Evolutionary conservation across 1,284 basidiomycete genomes (phyloP).

Genomic region (Naganishia liquefaciens): DNA sequence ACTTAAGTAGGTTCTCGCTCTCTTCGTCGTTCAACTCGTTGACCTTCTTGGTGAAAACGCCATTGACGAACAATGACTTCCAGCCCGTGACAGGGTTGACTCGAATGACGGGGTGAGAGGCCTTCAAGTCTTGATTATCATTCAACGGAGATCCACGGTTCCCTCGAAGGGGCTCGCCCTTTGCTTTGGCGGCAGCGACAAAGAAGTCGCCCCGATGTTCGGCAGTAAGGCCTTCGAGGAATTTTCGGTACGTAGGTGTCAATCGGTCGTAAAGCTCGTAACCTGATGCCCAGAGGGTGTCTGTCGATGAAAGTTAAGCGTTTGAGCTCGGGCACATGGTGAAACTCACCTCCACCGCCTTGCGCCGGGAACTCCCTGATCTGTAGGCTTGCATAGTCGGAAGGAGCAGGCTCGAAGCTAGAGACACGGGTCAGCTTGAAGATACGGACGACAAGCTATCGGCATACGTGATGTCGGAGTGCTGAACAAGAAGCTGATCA

Average conservation of each 20-base stretch:
- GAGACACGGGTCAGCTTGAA: conserved; percentile 39
- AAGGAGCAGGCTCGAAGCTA: conserved; percentile 68
- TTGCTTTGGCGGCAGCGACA: conserved; percentile 48
- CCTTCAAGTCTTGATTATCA: conserved; percentile 61
- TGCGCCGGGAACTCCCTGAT: conserved; percentile 61
- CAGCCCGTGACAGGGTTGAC: conserved; percentile 63
- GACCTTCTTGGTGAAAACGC: conserved; percentile 65
- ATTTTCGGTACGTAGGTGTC: conserved; percentile 61
- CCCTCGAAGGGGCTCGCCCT: conserved; percentile 39
- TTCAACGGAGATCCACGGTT: conserved; percentile 63
- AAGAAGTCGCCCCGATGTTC: conserved; percentile 63
- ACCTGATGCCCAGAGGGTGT: conserved; percentile 57
- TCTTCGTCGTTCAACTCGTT: conserved; percentile 64
- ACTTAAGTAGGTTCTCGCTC: conserved; percentile 58
- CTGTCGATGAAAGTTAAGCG: not conserved
- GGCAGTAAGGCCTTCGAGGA: conserved; percentile 64
- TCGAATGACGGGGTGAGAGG: conserved; percentile 59
- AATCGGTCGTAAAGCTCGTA: conserved; percentile 68
- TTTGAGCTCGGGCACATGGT: not conserved
- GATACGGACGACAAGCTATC: not conserved
- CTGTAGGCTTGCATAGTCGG: conserved; percentile 66
- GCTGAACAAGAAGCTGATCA: not conserved
- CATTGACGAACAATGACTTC: conserved; percentile 67
- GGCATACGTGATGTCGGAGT: conserved; percentile 19
- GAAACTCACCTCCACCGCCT: conserved; percentile 42